Percentiles rank a stretch among this genome's conserved stretches.
phyloP scores from a whole-genome alignment of 139 green algal species.

The Coccomyxa sp. region DNA sequence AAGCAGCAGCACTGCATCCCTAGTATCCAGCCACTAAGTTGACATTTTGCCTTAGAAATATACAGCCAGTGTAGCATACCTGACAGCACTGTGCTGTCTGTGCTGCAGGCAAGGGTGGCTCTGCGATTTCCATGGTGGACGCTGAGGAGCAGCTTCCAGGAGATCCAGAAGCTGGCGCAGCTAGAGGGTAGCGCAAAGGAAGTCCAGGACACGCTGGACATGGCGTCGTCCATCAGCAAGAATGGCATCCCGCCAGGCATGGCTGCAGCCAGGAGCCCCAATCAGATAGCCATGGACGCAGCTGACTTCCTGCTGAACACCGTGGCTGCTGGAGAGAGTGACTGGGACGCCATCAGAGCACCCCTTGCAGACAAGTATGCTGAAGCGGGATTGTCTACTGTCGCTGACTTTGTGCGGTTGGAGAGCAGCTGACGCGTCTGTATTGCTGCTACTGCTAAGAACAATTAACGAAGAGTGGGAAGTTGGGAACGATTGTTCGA shows the following conservation, averaged over 20 bases:
- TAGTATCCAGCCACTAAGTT: background rate
- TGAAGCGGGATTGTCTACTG: slow-evolving; percentile 20
- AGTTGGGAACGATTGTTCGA: too few relatives aligned
- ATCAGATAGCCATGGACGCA: slow-evolving; percentile 33
- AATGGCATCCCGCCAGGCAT: background rate
- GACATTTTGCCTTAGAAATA: background rate
- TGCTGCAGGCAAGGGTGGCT: slow-evolving; percentile 36
- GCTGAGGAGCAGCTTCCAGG: slow-evolving; percentile 38
- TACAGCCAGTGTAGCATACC: too few relatives aligned
- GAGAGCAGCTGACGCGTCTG: background rate
- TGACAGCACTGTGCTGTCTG: too few relatives aligned
- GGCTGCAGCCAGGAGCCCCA: background rate
- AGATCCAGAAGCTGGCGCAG: slow-evolving; percentile 23
- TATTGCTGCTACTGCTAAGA: too few relatives aligned
- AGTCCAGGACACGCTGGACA: slow-evolving; percentile 21
- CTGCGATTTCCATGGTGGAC: slow-evolving; percentile 76
- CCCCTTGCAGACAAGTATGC: slow-evolving; percentile 29
- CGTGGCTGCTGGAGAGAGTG: slow-evolving; percentile 32
- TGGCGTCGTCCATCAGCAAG: slow-evolving; percentile 12
- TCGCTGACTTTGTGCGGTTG: slow-evolving; percentile 36
- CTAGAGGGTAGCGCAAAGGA: slow-evolving; percentile 23
- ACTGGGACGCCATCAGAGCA: slow-evolving; percentile 34
- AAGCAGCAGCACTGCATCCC: background rate
- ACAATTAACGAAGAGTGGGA: too few relatives aligned
- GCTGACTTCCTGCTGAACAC: slow-evolving; percentile 33